Evolutionary conservation across 2,329 filamentous ascomycete genomes (phyloP).

Genomic region (Neopestalotiopsis clavispora): DNA sequence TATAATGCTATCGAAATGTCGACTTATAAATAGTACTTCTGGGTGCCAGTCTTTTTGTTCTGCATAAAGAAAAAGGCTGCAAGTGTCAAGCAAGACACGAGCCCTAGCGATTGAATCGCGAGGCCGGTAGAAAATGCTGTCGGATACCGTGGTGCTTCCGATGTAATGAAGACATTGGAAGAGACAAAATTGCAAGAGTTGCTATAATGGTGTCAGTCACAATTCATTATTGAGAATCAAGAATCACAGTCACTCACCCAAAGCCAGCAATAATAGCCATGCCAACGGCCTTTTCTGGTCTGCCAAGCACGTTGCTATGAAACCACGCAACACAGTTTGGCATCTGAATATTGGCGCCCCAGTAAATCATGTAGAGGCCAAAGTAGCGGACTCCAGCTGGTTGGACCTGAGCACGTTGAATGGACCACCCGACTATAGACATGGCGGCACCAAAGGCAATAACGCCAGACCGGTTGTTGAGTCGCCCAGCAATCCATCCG

Average conservation of each 20-base stretch:
- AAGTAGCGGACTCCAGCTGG: slow-evolving; percentile 13
- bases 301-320: slow-evolving; percentile 5
- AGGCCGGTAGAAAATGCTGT: slow-evolving; percentile 5
- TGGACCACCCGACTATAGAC: slow-evolving; percentile 13
- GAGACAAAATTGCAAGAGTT: slow-evolving; percentile 12
- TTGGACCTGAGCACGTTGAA: slow-evolving; percentile 8
- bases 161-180: slow-evolving; percentile 8
- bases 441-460: slow-evolving; percentile 9
- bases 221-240: not conserved
- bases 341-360: slow-evolving; percentile 13
- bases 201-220: not conserved
- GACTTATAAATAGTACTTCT: slow-evolving; percentile 7
- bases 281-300: slow-evolving; percentile 12
- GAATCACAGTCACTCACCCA: slow-evolving; percentile 2
- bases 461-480: slow-evolving; percentile 10
- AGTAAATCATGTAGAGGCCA: slow-evolving; percentile 13
- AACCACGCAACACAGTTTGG: slow-evolving; percentile 14
- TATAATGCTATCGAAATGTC: not conserved
- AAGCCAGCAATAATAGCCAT: slow-evolving; percentile 11
- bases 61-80: not conserved
- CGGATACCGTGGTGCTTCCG: slow-evolving; percentile 2
- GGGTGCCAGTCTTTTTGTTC: slow-evolving; percentile 1
- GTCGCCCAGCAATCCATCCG: slow-evolving; percentile 5
- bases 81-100: slow-evolving; percentile 5
- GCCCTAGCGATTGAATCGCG: not conserved